Evolutionary conservation across 2,329 filamentous ascomycete genomes (phyloP).

Genomic region (Fusarium multiceps): DNA sequence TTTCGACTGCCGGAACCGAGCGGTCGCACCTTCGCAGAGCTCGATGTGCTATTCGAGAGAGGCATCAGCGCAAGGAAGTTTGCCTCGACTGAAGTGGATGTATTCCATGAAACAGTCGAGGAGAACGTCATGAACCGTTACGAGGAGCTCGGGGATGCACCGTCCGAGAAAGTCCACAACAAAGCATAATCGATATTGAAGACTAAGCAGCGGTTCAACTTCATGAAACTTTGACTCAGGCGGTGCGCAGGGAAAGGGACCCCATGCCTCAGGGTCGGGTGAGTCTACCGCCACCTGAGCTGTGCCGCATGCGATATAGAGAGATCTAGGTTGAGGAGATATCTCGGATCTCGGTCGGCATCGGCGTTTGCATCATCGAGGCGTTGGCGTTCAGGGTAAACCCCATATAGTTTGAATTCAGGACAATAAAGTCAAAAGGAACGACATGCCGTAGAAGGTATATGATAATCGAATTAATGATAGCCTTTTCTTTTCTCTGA

Average conservation of each 20-base stretch:
- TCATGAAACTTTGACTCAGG: background rate
- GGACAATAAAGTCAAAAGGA: background rate
- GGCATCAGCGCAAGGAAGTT: slow-evolving; percentile 79
- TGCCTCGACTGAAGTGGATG: slow-evolving; percentile 66
- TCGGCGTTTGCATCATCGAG: slow-evolving; percentile 20
- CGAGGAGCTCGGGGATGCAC: slow-evolving; percentile 50
- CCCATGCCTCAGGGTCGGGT: background rate
- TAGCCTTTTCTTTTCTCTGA: background rate
- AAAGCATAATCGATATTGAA: slow-evolving; percentile 23
- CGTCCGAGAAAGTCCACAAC: slow-evolving; percentile 29
- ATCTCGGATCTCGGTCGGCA: slow-evolving; percentile 46
- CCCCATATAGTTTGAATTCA: background rate
- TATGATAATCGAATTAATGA: slow-evolving; percentile 23
- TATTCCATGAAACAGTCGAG: slow-evolving; percentile 64
- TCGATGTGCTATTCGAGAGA: slow-evolving; percentile 86
- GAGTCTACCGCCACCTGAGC: slow-evolving; percentile 13
- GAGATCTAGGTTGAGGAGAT: slow-evolving; percentile 39
- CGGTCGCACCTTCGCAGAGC: slow-evolving; percentile 85
- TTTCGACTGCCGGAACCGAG: slow-evolving; percentile 74
- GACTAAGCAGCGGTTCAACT: background rate
- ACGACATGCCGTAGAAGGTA: background rate
- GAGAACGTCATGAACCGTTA: slow-evolving; percentile 61
- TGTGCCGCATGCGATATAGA: slow-evolving; percentile 25
- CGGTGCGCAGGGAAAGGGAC: background rate
- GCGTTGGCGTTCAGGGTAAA: slow-evolving; percentile 24